Base-by-base conservation (phyloP, 2,329 filamentous ascomycete genomes). In the Thyridium curvatum region DNA sequence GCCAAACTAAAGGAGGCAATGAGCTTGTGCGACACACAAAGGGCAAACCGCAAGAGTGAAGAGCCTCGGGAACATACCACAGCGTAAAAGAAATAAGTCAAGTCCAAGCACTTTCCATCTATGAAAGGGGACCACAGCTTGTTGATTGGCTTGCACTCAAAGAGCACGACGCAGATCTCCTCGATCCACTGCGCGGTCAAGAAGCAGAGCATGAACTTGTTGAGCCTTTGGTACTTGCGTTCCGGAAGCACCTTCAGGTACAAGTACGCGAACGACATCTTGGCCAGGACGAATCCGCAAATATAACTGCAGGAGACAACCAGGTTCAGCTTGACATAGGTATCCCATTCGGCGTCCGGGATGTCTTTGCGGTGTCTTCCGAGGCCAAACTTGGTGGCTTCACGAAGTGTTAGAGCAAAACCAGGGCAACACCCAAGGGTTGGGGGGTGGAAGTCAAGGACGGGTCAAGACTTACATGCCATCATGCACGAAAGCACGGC, bases 231-330 rank as follows among this genome's bases (percentile, higher is more conserved):
- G n/a, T 36, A 43, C 4, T 8, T 15, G 5, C 35, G 28, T 4
- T 37, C 42, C 12, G 38, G 34, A 4, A 46, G 18, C 15, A 46
- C 34, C 18, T 37, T 37, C n/a, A 46, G 26, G 12, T 42, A 46
- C 29, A 46, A 16, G 12, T 40, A 26, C 10, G 41, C 39, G 12
- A 41, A 46, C n/a, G 44, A 40, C 2, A 32, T 38, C 36, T 46
- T 46, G 32, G 35, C 44, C n/a, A 32, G 29, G 4, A 34, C 18
- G 8, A 44, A 32, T 12, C 39, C 37, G 18, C 31, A 37, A 28
- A 43, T 46, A 34, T 37, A 44, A 7, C 26, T 21, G 1, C 30
- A 33, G 28, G 42, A 42, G 14, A 29, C 35, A 32, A 40, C 15
- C 7, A 42, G 35, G 8, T 38, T 35, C 2, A 38, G 10, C 37